Evolutionary conservation across 2,329 filamentous ascomycete genomes (phyloP).

Genomic region (Verticillium nonalfalfae): DNA sequence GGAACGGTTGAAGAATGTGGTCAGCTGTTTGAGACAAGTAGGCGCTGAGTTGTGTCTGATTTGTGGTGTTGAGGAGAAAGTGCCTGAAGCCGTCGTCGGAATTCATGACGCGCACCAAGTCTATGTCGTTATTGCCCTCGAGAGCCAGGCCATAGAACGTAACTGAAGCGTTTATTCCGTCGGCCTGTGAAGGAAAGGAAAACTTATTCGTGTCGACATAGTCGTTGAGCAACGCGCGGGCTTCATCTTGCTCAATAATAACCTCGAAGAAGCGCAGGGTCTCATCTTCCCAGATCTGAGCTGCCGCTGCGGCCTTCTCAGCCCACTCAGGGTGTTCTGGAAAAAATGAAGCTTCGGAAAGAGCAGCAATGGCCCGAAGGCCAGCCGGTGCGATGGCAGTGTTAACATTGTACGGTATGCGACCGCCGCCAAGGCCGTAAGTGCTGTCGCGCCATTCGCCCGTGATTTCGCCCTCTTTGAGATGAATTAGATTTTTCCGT

Average conservation of each 20-base stretch:
- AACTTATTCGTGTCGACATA: conserved; percentile 30
- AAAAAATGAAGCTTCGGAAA: conserved; percentile 45
- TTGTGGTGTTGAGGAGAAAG: conserved; percentile 55
- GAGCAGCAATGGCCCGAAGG: conserved; percentile 47
- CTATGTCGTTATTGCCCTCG: conserved; percentile 40
- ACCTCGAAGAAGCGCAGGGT: conserved; percentile 54
- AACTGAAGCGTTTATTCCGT: conserved; percentile 26
- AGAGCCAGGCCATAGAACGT: conserved; percentile 51
- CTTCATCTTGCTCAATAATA: conserved; percentile 26
- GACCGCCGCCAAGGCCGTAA: conserved; percentile 53
- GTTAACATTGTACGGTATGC: conserved; percentile 61
- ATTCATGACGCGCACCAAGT: conserved; percentile 52
- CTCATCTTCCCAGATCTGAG: conserved; percentile 55
- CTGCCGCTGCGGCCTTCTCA: conserved; percentile 37
- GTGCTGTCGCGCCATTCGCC: conserved; percentile 59
- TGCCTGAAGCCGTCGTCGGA: conserved; percentile 59
- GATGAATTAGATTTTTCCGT: conserved; percentile 48
- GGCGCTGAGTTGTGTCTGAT: conserved; percentile 46
- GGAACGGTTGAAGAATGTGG: conserved; percentile 51
- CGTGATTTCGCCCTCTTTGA: conserved; percentile 46
- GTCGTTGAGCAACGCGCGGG: conserved; percentile 35
- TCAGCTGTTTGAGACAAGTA: conserved; percentile 53
- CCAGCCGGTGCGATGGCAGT: conserved; percentile 56
- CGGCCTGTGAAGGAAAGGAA: conserved; percentile 1
- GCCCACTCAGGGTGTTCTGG: conserved; percentile 40